phyloP scores from a whole-genome alignment of 495 filamentous ascomycete genomes.

The Aspergillus kassunensis region DNA sequence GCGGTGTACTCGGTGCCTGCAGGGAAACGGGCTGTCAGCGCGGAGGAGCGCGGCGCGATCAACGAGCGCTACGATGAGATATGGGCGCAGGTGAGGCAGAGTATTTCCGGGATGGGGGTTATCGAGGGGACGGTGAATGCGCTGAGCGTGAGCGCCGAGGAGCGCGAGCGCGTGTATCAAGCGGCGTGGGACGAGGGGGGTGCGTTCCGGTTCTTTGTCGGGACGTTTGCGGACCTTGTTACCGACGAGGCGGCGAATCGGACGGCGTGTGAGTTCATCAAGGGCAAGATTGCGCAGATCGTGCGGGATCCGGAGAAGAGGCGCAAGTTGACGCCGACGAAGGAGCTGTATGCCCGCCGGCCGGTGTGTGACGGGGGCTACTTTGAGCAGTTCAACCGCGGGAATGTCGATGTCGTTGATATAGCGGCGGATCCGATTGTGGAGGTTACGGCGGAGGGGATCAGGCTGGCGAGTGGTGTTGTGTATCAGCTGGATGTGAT shows the following conservation, averaged over 20 bases:
- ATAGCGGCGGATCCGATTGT: conserved; percentile 1
- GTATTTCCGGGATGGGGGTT: neutral
- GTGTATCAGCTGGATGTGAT: conserved; percentile 24
- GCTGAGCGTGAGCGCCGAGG: neutral
- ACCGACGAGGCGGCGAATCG: conserved; percentile 23
- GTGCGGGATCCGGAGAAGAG: conserved; percentile 16
- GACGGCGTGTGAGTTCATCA: conserved; percentile 26
- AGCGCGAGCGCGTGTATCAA: conserved; percentile 1
- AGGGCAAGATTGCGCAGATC: conserved; percentile 10
- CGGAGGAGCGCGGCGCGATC: neutral
- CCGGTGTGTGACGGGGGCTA: conserved; percentile 11
- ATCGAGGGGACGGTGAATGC: neutral
- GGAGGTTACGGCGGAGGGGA: conserved; percentile 27
- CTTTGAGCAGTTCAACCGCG: conserved; percentile 11
- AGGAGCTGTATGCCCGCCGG: conserved; percentile 3
- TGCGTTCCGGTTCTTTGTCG: conserved; percentile 21
- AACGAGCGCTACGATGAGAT: neutral
- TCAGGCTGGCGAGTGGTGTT: conserved; percentile 28
- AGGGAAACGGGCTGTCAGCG: neutral
- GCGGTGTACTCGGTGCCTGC: neutral
- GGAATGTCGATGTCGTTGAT: conserved; percentile 8
- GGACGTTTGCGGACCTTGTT: conserved; percentile 28
- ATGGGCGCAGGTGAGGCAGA: neutral
- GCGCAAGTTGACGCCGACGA: conserved; percentile 1
- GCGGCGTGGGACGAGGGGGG: conserved; percentile 21